A percentile compares a stretch with the other conserved stretches of the same genome.
Conservation (phyloP, 805 yeast species). For the Saccharomycopsis sp. region DNA sequence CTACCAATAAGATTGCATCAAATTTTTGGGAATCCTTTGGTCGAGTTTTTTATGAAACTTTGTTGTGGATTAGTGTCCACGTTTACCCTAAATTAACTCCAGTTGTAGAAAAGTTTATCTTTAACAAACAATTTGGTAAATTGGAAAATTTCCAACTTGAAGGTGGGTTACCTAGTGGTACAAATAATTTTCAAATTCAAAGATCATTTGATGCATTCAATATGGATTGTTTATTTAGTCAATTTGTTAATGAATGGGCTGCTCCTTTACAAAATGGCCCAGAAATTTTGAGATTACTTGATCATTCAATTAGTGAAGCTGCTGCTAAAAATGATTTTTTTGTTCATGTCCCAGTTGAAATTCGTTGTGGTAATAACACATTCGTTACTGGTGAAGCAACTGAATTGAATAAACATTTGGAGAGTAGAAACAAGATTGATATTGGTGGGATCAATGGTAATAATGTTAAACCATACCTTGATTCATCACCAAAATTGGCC, state of each 20-base stretch:
- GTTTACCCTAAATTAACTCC: constrained; percentile 76
- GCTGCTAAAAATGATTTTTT: constrained; percentile 54
- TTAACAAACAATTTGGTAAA: constrained; percentile 74
- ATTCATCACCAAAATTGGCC: constrained; percentile 64
- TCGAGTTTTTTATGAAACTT: constrained; percentile 68
- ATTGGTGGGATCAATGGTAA: constrained; percentile 82
- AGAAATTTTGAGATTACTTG: constrained; percentile 58
- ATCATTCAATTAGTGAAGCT: constrained; percentile 55
- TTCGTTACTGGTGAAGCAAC: constrained; percentile 31
- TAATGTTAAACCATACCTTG: constrained; percentile 71
- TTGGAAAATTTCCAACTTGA: constrained; percentile 52
- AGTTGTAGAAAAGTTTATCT: constrained; percentile 74
- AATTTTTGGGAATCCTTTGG: constrained; percentile 38
- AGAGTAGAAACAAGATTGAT: constrained; percentile 29
- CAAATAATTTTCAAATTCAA: constrained; percentile 38
- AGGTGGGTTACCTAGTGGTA: constrained; percentile 36
- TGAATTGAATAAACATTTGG: constrained; percentile 23
- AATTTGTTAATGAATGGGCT: constrained; percentile 97
- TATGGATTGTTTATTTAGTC: constrained; percentile 93
- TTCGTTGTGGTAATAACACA: constrained; percentile 86
- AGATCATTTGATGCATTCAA: constrained; percentile 80
- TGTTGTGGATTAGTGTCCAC: constrained; percentile 74
- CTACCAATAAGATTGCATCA: not conserved
- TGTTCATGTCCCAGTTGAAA: constrained; percentile 94
- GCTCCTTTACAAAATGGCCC: constrained; percentile 78